Evolutionary conservation across 768 basidiomycete genomes (phyloP).

Genomic region (Kwoniella pini): DNA sequence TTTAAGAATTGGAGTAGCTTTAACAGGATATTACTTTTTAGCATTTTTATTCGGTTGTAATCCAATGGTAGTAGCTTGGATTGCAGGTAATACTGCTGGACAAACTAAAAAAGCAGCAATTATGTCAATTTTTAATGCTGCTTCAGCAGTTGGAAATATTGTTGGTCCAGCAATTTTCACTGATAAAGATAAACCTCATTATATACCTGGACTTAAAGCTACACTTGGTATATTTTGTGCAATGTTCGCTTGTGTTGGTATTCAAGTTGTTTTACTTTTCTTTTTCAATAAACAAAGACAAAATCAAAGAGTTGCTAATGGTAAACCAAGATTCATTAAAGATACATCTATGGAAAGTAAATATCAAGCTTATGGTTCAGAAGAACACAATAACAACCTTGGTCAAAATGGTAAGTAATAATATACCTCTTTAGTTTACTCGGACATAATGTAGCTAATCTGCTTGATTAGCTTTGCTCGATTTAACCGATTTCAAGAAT

Average conservation of each 20-base stretch:
- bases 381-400: slow-evolving; percentile 10
- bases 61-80: slow-evolving; percentile 41
- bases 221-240: slow-evolving; percentile 44
- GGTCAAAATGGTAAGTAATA: slow-evolving; percentile 23
- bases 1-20: slow-evolving; percentile 29
- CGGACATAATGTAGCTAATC: background rate
- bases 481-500: slow-evolving; percentile 34
- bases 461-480: slow-evolving; percentile 19
- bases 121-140: slow-evolving; percentile 59
- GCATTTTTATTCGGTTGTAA: slow-evolving; percentile 53
- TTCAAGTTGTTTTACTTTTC: slow-evolving; percentile 28
- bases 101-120: slow-evolving; percentile 54
- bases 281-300: slow-evolving; percentile 48
- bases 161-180: slow-evolving; percentile 53
- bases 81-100: slow-evolving; percentile 27
- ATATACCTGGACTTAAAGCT: slow-evolving; percentile 36
- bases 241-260: slow-evolving; percentile 8
- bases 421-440: background rate
- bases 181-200: slow-evolving; percentile 39
- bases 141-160: slow-evolving; percentile 58
- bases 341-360: slow-evolving; percentile 41
- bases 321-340: slow-evolving; percentile 48
- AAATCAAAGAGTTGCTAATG: slow-evolving; percentile 44
- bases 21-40: slow-evolving; percentile 52
- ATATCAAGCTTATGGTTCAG: slow-evolving; percentile 23